A percentile compares a stretch with the other conserved stretches of the same genome.
These are phyloP conservation scores for Inga laurina DNA, from an alignment of 306 rosid genomes.

Conservation along the genomic window DNA sequence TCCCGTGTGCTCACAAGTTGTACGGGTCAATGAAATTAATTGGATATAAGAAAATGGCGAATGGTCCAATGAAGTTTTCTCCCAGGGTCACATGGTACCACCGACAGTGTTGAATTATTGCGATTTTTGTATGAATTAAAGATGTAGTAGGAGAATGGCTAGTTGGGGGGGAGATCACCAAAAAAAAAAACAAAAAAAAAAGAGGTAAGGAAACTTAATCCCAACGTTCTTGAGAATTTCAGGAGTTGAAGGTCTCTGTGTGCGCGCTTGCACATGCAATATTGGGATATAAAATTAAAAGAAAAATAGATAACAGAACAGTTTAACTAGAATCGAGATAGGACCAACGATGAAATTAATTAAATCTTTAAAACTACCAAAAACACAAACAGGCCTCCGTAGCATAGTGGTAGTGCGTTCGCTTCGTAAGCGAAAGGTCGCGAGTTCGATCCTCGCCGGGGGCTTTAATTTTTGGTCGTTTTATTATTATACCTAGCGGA, in stretches of 20 bases:
- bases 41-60: neutral
- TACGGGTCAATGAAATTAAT: neutral
- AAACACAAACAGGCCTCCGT: conserved; percentile 48
- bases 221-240: neutral
- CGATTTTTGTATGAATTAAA: neutral
- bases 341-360: neutral
- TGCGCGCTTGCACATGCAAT: neutral
- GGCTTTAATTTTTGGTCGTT: conserved; percentile 38
- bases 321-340: too few species aligned
- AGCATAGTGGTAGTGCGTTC: conserved; percentile 99
- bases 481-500: neutral
- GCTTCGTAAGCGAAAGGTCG: conserved; percentile 99
- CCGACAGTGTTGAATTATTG: neutral
- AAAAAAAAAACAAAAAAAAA: neutral
- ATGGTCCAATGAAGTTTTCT: neutral
- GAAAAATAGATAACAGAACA: too few species aligned
- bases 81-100: neutral
- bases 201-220: neutral
- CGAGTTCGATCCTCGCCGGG: conserved; percentile 98
- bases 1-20: neutral
- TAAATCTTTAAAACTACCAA: accelerated
- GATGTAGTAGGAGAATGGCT: neutral
- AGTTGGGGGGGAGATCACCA: neutral
- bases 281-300: too few species aligned
- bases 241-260: neutral